Evolutionary conservation across 2,329 filamentous ascomycete species (phyloP), one percentile per base, ranked within the genome.

Genomic region (Botryotinia narcissicola): DNA sequence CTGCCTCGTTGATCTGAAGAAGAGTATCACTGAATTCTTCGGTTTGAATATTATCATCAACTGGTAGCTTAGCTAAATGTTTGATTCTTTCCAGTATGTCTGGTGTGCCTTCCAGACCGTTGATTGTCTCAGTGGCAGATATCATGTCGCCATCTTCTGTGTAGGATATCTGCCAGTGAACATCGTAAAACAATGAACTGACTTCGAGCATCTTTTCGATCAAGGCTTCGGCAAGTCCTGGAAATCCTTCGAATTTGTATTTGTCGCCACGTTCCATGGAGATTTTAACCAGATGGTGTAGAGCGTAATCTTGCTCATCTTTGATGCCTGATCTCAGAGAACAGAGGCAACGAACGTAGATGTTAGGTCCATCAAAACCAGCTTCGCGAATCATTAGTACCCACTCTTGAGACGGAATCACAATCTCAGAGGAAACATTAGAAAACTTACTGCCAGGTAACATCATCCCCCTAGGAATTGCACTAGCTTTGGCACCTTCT

Each of bases 241-340:
- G 92, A 78, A 98, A 98, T 8, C 93, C 93, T 78, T 97, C 94
- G 77, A 98, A 98, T 75, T 93, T 92, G 83, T 97, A 98, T 82
- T 97, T 97, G 81, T 98, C 96, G 63, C 95, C 95, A 61, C 95
- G 89, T 82, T 98, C 95, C 80, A 92, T 96, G 0, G 95, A 98
- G 42, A 98, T 98, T 81, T 97, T 97, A 74, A 98, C 94, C 6
- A 98, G 84, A 79, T 98, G 95, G 78, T 97, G 94, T 18, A 98
- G 85, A 0, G 94, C 95, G 83, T 97, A 98, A n/a, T 93, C 91
- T 79, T 98, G 92, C 81, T 99, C 95, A 20, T 91, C 88, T 5
- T 88, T 88, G 40, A 97, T 89, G 3, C 90, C 89, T 22, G 94
- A 97, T 75, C 93, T 92, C 40, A 99, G 84, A 7, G 95, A 91